Conservation (phyloP, 1,284 basidiomycete genomes). For the Tausonia pullulans region DNA sequence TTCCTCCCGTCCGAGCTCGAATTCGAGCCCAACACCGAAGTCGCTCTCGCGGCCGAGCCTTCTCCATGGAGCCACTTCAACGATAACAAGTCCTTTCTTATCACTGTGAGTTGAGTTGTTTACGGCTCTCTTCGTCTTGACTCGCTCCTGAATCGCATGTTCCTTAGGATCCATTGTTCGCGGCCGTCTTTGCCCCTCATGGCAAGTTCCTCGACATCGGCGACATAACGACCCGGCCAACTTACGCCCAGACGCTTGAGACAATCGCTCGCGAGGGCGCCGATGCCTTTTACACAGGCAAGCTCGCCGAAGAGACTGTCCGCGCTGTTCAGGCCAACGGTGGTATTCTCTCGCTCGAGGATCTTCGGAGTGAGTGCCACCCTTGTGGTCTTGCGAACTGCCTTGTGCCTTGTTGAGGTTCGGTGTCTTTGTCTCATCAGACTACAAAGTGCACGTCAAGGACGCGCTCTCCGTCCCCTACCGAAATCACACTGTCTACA, state of each 20-base stretch:
- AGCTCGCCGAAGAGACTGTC: conserved; percentile 32
- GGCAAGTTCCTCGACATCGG: conserved; percentile 23
- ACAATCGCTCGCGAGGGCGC: conserved; percentile 30
- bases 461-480: conserved; percentile 23
- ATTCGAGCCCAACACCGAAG: not conserved
- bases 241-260: conserved; percentile 28
- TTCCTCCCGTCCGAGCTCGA: conserved; percentile 6
- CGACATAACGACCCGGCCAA: conserved; percentile 22
- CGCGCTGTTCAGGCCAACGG: conserved; percentile 25
- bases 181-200: conserved; percentile 25
- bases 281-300: conserved; percentile 30
- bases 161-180: conserved; percentile 26
- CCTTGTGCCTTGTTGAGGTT: not conserved
- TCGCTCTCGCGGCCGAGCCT: not conserved
- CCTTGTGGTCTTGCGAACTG: conserved; percentile 20
- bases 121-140: too few species aligned
- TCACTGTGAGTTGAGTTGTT: conserved; percentile 1
- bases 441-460: conserved; percentile 24
- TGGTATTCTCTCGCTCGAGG: conserved; percentile 30
- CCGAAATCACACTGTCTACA: conserved; percentile 24
- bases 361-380: conserved; percentile 19
- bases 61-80: not conserved
- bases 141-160: conserved; percentile 15
- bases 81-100: conserved; percentile 10
- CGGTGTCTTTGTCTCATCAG: conserved; percentile 14